phyloP scores from a whole-genome alignment of 2,329 filamentous ascomycete species.

The Cercospora zeae-maydis region DNA sequence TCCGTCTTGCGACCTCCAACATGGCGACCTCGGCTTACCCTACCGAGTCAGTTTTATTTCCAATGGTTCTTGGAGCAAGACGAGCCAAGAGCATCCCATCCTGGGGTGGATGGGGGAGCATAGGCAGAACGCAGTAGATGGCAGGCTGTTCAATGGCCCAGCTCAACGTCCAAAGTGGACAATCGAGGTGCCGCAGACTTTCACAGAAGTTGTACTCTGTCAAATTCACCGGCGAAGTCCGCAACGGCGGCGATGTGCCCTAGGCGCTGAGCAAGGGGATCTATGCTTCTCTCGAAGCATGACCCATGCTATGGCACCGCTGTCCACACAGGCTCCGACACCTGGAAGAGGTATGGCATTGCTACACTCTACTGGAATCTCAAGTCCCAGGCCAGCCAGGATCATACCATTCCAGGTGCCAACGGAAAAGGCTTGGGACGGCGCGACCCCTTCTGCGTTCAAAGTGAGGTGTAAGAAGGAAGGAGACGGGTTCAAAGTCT shows the following conservation, averaged over 20 bases:
- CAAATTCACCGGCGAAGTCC: constrained; percentile 23
- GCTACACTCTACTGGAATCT: constrained; percentile 27
- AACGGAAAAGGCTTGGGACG: constrained; percentile 31
- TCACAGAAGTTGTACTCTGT: constrained; percentile 7
- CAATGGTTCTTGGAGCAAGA: constrained; percentile 23
- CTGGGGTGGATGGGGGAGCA: constrained; percentile 31
- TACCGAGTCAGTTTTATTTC: constrained; percentile 25
- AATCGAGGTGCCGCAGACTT: background rate
- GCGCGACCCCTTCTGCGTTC: constrained; percentile 25
- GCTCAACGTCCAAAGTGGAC: constrained; percentile 1
- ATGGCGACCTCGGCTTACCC: constrained; percentile 9
- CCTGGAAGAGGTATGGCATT: constrained; percentile 29
- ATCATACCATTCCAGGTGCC: constrained; percentile 17
- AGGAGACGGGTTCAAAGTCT: constrained; percentile 14
- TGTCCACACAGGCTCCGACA: constrained; percentile 25
- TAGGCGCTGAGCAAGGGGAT: constrained; percentile 22
- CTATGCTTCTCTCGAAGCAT: constrained; percentile 31
- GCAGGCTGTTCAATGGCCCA: background rate
- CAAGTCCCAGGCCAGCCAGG: constrained; percentile 22
- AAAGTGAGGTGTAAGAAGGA: constrained; percentile 29
- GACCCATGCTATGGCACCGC: constrained; percentile 20
- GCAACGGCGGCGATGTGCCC: constrained; percentile 24
- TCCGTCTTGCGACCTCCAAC: background rate
- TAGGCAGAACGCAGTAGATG: constrained; percentile 24
- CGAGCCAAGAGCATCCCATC: constrained; percentile 26